Evolutionary conservation across 495 filamentous ascomycete species (phyloP), one percentile per base, ranked within the genome.

Genomic region (Neurospora sp.): DNA sequence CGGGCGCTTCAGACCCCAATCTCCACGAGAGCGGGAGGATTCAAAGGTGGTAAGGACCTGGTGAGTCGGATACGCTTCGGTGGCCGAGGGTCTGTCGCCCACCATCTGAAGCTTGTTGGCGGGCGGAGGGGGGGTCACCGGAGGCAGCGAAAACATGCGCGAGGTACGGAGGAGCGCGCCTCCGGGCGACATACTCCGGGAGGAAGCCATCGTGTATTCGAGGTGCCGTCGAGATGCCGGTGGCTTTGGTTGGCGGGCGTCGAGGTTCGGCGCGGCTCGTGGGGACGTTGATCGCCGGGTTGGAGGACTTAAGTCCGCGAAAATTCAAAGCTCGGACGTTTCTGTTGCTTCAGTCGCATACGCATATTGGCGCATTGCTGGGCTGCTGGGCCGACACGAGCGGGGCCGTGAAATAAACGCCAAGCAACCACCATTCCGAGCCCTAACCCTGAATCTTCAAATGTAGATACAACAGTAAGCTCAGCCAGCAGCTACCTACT

Each of bases 1-100:
- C 9, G 93, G 85, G 44, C 96, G 86, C 82, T 99, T 99, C 74
- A 98, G 83, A 35, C 96, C 96, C 96, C 96, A 99, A 78, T 98
- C 96, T 27, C 96, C 96, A 74, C 87, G 86, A 27, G 82, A 78
- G 41, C 93, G 87, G n/a, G 95, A 94, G 31, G 91, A 86, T 7
- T 81, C 77, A 3, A 94, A 90, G 1, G 94, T 97, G 20, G 92
- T 90, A 78, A 99, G 92, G 74, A 93, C 87, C 74, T 94, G 92
- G 78, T 92, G 88, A 72, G 89, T 93, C n/a, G 96, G 96, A 82
- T 91, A 90, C 72, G 88, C 87, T 22, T 88, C 82, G 38, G 95
- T 96, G 39, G 92, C 89, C 41, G 42, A 44, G 42, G 91, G 91
- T 70, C 82, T 78, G 74, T 76, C 82, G 69, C 80, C 84, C 37